Evolutionary conservation across 352 stramenopile species (phyloP).

Genomic region (Phytophthora tentaculata): DNA sequence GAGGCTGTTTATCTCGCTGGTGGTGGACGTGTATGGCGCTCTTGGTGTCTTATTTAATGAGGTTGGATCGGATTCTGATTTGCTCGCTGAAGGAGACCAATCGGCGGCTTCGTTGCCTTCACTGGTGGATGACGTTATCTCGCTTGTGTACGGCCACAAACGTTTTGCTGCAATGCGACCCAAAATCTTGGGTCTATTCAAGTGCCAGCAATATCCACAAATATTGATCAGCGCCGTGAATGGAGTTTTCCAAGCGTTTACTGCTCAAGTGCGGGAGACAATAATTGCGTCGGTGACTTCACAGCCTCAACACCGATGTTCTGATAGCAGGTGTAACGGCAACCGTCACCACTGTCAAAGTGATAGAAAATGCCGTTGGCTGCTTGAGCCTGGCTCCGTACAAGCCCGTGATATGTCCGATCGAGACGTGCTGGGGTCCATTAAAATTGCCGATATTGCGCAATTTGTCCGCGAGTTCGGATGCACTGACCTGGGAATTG

Average conservation of each 20-base stretch:
- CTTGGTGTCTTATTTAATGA: background rate
- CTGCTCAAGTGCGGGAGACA: background rate
- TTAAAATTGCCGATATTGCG: background rate
- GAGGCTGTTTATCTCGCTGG: background rate
- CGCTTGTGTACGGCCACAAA: background rate
- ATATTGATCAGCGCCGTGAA: background rate
- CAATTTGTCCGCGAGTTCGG: background rate
- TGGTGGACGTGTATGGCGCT: background rate
- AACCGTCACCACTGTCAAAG: background rate
- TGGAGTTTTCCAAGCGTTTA: background rate
- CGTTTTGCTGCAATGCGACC: background rate
- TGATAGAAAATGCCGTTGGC: background rate
- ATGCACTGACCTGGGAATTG: background rate
- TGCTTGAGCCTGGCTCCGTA: background rate
- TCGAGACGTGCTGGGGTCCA: background rate
- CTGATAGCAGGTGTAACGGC: background rate
- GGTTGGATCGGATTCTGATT: background rate
- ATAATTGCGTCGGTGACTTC: background rate
- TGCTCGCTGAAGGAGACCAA: background rate
- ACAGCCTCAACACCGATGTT: background rate
- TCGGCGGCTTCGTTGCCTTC: background rate
- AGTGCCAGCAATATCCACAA: background rate
- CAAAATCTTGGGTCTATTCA: background rate
- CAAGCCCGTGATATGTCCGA: background rate
- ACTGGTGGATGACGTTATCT: background rate